These are phyloP conservation scores for Dactylellina cionopaga DNA, from an alignment of 2,329 filamentous ascomycete genomes.

Conservation along the genomic window DNA sequence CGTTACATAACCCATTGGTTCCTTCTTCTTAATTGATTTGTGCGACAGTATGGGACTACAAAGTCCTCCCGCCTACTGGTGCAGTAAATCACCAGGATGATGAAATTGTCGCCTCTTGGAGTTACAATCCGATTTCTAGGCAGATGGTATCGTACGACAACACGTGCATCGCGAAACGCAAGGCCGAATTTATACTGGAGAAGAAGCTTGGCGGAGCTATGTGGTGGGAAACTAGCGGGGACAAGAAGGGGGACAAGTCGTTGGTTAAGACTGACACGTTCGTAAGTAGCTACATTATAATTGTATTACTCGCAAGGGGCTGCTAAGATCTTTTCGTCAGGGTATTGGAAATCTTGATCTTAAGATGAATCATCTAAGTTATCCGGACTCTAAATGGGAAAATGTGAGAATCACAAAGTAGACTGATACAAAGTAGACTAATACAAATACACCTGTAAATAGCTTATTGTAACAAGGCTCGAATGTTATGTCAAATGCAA, in stretches of 20 bases:
- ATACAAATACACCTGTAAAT: too few species aligned
- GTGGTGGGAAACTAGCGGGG: slow-evolving; percentile 94
- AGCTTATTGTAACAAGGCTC: too few species aligned
- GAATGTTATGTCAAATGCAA: too few species aligned
- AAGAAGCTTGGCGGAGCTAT: slow-evolving; percentile 82
- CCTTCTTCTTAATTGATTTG: slow-evolving; percentile 71
- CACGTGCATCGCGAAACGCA: slow-evolving; percentile 71
- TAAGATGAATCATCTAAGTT: neutral
- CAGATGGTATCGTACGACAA: slow-evolving; percentile 84
- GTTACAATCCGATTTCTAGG: slow-evolving; percentile 72
- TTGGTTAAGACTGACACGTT: neutral
- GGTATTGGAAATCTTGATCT: neutral
- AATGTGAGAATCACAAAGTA: slow-evolving; percentile 9
- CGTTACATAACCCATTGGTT: too few species aligned
- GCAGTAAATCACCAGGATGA: slow-evolving; percentile 68
- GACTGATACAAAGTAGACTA: too few species aligned
- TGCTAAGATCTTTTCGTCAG: too few species aligned
- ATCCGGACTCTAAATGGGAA: neutral
- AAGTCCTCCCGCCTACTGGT: slow-evolving; percentile 77
- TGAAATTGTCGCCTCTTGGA: slow-evolving; percentile 76
- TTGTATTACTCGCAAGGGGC: too few species aligned
- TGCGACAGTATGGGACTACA: slow-evolving; percentile 93
- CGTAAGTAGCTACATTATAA: too few species aligned
- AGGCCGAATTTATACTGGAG: slow-evolving; percentile 75
- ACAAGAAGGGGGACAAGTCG: slow-evolving; percentile 64